Evolutionary conservation across 2,329 filamentous ascomycete genomes (phyloP).

Genomic region (Aphanocladium album): DNA sequence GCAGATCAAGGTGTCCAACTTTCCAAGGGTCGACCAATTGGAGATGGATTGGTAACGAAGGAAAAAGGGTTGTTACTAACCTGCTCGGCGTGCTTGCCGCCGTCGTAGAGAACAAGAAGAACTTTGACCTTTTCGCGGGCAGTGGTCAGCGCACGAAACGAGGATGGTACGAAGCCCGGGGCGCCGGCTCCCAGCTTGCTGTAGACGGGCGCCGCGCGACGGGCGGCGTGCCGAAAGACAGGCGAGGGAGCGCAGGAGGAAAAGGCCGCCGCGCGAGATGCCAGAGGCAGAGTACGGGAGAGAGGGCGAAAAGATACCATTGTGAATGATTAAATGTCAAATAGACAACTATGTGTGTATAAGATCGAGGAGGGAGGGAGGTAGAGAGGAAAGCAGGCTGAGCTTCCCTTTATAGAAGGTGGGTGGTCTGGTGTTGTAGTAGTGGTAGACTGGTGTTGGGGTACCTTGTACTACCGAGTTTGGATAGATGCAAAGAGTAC

Average conservation of each 20-base stretch:
- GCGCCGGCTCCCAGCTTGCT: conserved; percentile 31
- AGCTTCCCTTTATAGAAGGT: conserved; percentile 8
- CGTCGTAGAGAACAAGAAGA: conserved; percentile 90
- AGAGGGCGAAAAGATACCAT: conserved; percentile 30
- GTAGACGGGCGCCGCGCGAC: conserved; percentile 15
- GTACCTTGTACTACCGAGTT: neutral
- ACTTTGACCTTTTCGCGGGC: conserved; percentile 73
- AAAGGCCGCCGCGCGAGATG: conserved; percentile 23
- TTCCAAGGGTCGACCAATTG: neutral
- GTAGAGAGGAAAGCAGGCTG: neutral
- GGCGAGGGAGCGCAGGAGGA: conserved; percentile 19
- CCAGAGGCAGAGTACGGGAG: conserved; percentile 22
- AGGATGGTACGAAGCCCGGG: conserved; percentile 31
- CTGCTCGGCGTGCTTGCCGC: conserved; percentile 79
- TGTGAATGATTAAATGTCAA: conserved; percentile 13
- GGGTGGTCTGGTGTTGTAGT: neutral
- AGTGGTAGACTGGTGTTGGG: neutral
- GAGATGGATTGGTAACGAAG: neutral
- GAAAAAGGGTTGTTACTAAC: conserved; percentile 42
- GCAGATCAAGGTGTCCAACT: no score
- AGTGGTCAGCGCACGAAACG: conserved; percentile 55
- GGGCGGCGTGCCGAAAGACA: conserved; percentile 16
- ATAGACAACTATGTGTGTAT: neutral
- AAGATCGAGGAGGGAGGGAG: neutral
- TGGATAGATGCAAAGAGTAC: neutral